Evolutionary conservation across 306 rosid species (phyloP).

Genomic region (Cucurbita maxima): DNA sequence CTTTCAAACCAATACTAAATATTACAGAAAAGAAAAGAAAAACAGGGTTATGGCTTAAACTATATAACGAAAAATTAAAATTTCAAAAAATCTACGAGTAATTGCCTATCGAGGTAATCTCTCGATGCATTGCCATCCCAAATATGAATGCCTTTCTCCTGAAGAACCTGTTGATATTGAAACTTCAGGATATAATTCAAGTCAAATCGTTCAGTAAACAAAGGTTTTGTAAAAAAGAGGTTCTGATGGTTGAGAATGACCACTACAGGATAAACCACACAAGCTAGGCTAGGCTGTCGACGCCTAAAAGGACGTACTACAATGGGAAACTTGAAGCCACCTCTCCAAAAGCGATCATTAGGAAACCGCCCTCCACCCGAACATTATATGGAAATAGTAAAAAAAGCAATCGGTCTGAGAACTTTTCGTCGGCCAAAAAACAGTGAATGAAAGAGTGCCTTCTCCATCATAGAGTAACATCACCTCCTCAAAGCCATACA

Average conservation of each 20-base stretch:
- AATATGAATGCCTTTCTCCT: constrained; percentile 72
- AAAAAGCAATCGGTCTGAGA: background rate
- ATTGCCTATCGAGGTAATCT: constrained; percentile 90
- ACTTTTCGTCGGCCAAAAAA: background rate
- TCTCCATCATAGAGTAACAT: background rate
- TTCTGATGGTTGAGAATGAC: background rate
- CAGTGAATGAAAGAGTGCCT: background rate
- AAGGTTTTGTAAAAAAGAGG: background rate
- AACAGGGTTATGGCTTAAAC: constrained; percentile 11
- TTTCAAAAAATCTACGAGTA: constrained; percentile 5
- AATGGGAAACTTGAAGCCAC: background rate
- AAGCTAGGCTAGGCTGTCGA: background rate
- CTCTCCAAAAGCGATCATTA: background rate
- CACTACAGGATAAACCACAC: background rate
- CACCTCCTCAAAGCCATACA: background rate
- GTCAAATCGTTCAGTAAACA: background rate
- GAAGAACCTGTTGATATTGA: constrained; percentile 53
- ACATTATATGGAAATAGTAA: background rate
- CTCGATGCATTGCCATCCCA: constrained; percentile 98
- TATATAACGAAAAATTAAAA: background rate
- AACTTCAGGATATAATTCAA: constrained; percentile 3
- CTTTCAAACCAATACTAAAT: constrained; percentile 67
- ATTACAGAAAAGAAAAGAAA: background rate
- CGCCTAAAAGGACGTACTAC: background rate
- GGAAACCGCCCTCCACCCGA: background rate